Percentiles rank a stretch among this genome's conserved stretches.
Conservation (phyloP, 768 basidiomycete species). For the Albatrellus ellisii region DNA sequence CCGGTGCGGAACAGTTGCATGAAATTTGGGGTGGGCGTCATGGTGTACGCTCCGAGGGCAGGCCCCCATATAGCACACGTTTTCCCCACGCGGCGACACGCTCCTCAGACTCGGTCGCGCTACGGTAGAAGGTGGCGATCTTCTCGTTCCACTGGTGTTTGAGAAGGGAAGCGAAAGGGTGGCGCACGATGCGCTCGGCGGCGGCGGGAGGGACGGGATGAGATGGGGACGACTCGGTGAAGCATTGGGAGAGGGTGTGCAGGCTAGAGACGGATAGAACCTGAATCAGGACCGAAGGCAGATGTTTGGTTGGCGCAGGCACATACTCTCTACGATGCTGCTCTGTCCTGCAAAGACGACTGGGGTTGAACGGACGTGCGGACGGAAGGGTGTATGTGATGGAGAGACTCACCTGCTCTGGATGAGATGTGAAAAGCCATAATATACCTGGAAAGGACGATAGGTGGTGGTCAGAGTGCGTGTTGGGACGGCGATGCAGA, state of each 20-base stretch:
- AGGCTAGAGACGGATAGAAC: conserved; percentile 23
- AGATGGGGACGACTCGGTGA: conserved; percentile 33
- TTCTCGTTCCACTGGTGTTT: conserved; percentile 50
- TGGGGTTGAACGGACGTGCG: background rate
- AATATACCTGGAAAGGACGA: conserved; percentile 33
- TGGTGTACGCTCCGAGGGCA: background rate
- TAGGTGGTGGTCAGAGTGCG: too few relatives aligned
- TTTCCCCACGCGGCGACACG: conserved; percentile 18
- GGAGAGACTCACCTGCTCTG: conserved; percentile 32
- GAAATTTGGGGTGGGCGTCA: too few relatives aligned
- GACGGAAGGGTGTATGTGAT: background rate
- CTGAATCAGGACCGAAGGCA: background rate
- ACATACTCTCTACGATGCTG: conserved; percentile 44
- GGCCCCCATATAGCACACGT: conserved; percentile 5
- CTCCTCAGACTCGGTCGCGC: conserved; percentile 33
- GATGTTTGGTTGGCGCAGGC: background rate
- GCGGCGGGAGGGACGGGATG: conserved; percentile 41
- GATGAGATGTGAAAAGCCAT: conserved; percentile 57
- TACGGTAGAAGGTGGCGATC: conserved; percentile 30
- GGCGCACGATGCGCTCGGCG: conserved; percentile 34
- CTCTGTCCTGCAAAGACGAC: conserved; percentile 29
- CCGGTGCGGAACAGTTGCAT: too few relatives aligned
- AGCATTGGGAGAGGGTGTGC: conserved; percentile 34
- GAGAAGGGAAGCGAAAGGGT: conserved; percentile 33
- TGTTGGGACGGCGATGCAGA: too few relatives aligned